These are phyloP conservation scores for Microthlaspi erraticum DNA, from an alignment of 345 rosid species.

Conservation along the genomic window DNA sequence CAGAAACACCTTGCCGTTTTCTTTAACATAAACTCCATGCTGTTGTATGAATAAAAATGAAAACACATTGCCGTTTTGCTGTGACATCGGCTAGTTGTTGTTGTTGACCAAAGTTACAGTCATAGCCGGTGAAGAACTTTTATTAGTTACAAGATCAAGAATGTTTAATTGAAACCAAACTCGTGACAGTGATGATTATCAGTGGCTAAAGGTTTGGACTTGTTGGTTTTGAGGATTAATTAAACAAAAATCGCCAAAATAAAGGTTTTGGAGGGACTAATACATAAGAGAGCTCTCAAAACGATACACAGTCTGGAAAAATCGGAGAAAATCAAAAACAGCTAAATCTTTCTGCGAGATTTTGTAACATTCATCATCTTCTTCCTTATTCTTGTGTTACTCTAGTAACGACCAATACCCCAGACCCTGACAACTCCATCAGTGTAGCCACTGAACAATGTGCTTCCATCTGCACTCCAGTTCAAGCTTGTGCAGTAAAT, in stretches of 20 bases:
- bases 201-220: not conserved
- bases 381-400: not conserved
- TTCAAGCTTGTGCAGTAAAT: slow-evolving; percentile 82
- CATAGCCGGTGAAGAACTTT: not conserved
- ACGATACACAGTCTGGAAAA: slow-evolving; percentile 31
- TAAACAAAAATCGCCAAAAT: slow-evolving; percentile 32
- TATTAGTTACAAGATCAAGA: not conserved
- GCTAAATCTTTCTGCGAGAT: slow-evolving; percentile 17
- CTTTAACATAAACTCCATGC: not conserved
- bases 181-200: not conserved
- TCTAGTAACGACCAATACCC: slow-evolving; percentile 80
- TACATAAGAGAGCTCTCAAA: slow-evolving; percentile 14
- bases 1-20: slow-evolving; percentile 6
- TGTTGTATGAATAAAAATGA: not conserved
- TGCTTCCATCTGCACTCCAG: slow-evolving; percentile 93
- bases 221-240: not conserved
- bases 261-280: slow-evolving; percentile 20
- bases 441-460: slow-evolving; percentile 83
- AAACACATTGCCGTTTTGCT: slow-evolving; percentile 14
- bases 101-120: not conserved
- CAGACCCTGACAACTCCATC: slow-evolving; percentile 91
- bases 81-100: not conserved
- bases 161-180: not conserved
- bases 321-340: slow-evolving; percentile 13
- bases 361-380: not conserved